These are phyloP conservation scores for Glycine latifolia DNA, from an alignment of 306 rosid species.

Conservation along the genomic window DNA sequence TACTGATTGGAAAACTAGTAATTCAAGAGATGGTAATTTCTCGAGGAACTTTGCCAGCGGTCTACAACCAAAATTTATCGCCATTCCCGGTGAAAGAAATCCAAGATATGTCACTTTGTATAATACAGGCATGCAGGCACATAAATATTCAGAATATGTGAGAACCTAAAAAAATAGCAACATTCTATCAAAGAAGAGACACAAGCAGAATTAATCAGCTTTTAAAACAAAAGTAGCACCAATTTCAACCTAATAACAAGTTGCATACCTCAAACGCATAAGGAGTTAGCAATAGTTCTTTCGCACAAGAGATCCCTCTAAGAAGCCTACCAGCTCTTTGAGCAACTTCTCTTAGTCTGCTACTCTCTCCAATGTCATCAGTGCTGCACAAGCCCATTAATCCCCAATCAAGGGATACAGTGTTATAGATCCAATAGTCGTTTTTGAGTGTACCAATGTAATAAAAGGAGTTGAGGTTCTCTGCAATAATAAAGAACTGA, in stretches of 20 bases:
- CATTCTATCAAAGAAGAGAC: constrained; percentile 5
- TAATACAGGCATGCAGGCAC: constrained; percentile 18
- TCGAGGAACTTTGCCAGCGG: constrained; percentile 19
- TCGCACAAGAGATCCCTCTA: constrained; percentile 19
- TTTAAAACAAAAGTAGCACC: not conserved
- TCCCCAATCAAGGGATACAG: not conserved
- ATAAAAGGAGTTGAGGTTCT: constrained; percentile 20
- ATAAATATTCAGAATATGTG: constrained; percentile 6
- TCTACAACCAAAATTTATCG: constrained; percentile 9
- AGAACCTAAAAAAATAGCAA: constrained; percentile 10
- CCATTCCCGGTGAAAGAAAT: not conserved
- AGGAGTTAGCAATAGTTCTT: constrained; percentile 28
- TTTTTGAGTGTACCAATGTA: constrained; percentile 16
- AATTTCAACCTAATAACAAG: constrained; percentile 7
- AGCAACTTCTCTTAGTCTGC: constrained; percentile 33
- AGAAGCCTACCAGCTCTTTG: constrained; percentile 30
- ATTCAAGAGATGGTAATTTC: constrained; percentile 22
- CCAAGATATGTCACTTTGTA: constrained; percentile 6
- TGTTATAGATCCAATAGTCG: constrained; percentile 25
- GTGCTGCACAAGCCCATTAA: not conserved
- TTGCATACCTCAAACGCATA: constrained; percentile 32
- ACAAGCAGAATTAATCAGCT: constrained; percentile 7
- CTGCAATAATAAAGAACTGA: constrained; percentile 16
- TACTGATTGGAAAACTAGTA: constrained; percentile 10
- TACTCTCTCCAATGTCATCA: not conserved